Base-by-base conservation (phyloP, 768 basidiomycete species). In the Nevesoporus exiguus region DNA sequence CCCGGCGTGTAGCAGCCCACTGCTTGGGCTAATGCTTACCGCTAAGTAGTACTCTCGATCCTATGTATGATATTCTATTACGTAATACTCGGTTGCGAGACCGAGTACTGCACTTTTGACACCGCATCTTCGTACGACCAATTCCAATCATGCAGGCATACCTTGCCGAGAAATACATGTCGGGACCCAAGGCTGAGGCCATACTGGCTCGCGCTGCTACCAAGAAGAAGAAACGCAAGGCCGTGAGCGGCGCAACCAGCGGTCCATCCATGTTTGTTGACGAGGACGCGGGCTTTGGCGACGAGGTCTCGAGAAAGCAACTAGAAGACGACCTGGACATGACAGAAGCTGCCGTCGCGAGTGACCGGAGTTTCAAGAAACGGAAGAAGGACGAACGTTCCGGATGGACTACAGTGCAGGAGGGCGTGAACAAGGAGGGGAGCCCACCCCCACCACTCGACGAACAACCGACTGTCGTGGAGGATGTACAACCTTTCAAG, bases 101-200 rank as follows among this genome's bases (percentile, higher is more conserved):
- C n/a, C n/a, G n/a, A n/a, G n/a, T n/a, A n/a, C n/a, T n/a, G n/a
- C n/a, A n/a, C n/a, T n/a, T n/a, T n/a, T n/a, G n/a, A n/a, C n/a
- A n/a, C n/a, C n/a, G n/a, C n/a, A n/a, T 29, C 8, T 29, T 8
- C 8, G 27, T 29, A 29, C 27, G 27, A 29, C 27, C 8, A 29
- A n/a, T 21, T 2, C 25, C 40, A 47, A 64, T 59, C 37, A 79
- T 95, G 75, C 86, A 93, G 68, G 77, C 90, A 22, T 95, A 95
- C 68, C 80, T 95, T 17, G 92, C 92, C 0, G 81, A 86, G 59
- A 92, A 90, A 58, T 98, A 98, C 75, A 96, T 98, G 94, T 86
- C 93, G 6, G 96, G 96, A 1, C 84, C 92, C 0, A 98, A 98
- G 65, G 93, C 95, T 2, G 96, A 98, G 61, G 94, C 93, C 7